A percentile compares a stretch with the other conserved stretches of the same genome.
Conservation (phyloP, 371 early-diverging fungal genomes). For the Haplosporangium sp. region DNA sequence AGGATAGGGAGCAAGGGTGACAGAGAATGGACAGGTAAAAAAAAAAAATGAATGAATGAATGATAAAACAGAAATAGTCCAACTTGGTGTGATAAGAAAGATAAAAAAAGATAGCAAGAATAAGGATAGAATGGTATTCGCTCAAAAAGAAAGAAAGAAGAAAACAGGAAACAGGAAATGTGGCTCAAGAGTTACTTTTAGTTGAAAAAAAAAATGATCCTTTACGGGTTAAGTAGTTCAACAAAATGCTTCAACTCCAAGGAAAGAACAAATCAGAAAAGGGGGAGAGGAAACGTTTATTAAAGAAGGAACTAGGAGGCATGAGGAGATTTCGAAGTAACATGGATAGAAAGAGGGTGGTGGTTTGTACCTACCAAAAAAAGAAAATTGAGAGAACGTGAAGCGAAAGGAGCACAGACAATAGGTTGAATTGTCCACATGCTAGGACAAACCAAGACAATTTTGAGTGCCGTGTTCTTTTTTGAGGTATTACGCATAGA, state of each 20-base stretch:
- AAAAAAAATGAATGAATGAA: not conserved
- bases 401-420: no score
- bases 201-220: not conserved
- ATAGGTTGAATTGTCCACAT: no score
- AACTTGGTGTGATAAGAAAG: not conserved
- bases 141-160: not conserved
- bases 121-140: constrained; percentile 33
- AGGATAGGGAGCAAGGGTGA: no score
- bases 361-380: no score
- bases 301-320: not conserved
- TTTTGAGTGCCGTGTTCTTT: no score
- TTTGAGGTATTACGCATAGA: no score
- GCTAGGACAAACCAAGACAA: no score
- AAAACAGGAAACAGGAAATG: not conserved
- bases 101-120: not conserved
- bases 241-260: no score
- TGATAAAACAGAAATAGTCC: not conserved
- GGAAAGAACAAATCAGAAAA: not conserved
- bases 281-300: not conserved
- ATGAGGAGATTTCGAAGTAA: not conserved
- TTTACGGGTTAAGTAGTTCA: not conserved
- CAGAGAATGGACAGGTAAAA: not conserved
- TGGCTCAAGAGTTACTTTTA: not conserved
- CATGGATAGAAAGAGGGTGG: no score
- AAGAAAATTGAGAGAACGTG: no score